These are phyloP conservation scores for Gossypium gossypioides DNA, from an alignment of 441 rosid species.

Conservation along the genomic window DNA sequence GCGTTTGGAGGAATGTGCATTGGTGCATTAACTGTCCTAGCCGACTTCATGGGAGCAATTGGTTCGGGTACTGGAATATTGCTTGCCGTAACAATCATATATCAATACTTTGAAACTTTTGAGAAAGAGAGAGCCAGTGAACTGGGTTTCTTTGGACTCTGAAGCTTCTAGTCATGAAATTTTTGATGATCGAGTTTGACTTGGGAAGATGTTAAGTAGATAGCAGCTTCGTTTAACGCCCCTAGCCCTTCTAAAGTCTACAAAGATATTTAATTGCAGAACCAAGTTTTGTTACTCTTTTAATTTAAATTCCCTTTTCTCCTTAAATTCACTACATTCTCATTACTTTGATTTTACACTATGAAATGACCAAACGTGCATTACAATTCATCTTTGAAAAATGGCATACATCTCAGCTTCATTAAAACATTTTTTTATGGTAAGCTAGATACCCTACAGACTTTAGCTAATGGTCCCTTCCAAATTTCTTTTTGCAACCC, in stretches of 20 bases:
- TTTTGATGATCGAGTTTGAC: not conserved
- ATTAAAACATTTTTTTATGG: no score
- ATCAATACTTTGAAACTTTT: slow-evolving; percentile 38
- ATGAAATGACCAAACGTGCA: not conserved
- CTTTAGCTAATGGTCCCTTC: not conserved
- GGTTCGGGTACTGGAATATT: slow-evolving; percentile 62
- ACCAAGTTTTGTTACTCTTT: not conserved
- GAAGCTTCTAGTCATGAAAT: not conserved
- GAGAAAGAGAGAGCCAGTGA: slow-evolving; percentile 44
- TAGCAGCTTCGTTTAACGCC: slow-evolving; percentile 1
- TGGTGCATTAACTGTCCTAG: slow-evolving; percentile 50
- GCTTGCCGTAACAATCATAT: slow-evolving; percentile 44
- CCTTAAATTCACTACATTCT: not conserved
- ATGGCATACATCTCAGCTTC: not conserved
- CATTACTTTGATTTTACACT: not conserved
- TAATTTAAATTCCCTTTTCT: not conserved
- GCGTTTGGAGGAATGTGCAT: slow-evolving; percentile 69
- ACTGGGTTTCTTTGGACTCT: slow-evolving; percentile 40
- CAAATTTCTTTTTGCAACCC: not conserved
- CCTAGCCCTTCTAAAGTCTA: not conserved
- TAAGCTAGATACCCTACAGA: no score
- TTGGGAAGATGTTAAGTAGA: not conserved
- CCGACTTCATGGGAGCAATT: slow-evolving; percentile 54
- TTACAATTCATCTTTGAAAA: not conserved
- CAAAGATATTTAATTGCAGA: no score